These are phyloP conservation scores for Wickerhamomyces xylosicus DNA, from an alignment of 805 yeast species.

Conservation along the genomic window DNA sequence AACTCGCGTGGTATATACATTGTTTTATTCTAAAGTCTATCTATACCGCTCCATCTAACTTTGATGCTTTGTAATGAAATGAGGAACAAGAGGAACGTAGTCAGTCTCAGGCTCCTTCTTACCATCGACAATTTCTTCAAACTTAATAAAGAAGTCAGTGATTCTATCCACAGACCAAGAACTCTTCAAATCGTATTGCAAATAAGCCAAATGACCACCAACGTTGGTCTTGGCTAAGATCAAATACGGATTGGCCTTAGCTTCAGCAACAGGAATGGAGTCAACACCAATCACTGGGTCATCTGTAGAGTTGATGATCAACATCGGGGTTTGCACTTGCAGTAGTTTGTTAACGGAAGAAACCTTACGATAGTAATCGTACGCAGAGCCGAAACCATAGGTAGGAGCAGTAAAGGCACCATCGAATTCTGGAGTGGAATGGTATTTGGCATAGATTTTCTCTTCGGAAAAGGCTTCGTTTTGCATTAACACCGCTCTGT, in stretches of 20 bases:
- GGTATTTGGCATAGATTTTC: conserved; percentile 25
- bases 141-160: conserved; percentile 28
- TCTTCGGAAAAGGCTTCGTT: conserved; percentile 23
- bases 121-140: conserved; percentile 23
- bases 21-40: too few relatives aligned
- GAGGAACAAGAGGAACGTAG: conserved; percentile 9
- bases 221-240: conserved; percentile 45
- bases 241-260: conserved; percentile 45
- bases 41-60: not conserved
- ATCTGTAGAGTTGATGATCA: conserved; percentile 51
- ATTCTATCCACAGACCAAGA: conserved; percentile 39
- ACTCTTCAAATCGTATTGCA: conserved; percentile 28
- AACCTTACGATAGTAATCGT: conserved; percentile 55
- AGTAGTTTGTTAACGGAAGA: conserved; percentile 48
- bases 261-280: conserved; percentile 39
- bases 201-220: conserved; percentile 64
- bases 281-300: conserved; percentile 55
- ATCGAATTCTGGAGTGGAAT: conserved; percentile 47
- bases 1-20: not conserved
- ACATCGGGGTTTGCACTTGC: conserved; percentile 48
- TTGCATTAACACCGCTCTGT: conserved; percentile 24
- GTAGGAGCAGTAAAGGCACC: conserved; percentile 46
- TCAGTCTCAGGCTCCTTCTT: conserved; percentile 9
- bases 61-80: not conserved
- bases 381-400: conserved; percentile 53